Evolutionary conservation across 2,329 filamentous ascomycete species (phyloP), one percentile per base, ranked within the genome.

Genomic region (Lecanicillium sp.): DNA sequence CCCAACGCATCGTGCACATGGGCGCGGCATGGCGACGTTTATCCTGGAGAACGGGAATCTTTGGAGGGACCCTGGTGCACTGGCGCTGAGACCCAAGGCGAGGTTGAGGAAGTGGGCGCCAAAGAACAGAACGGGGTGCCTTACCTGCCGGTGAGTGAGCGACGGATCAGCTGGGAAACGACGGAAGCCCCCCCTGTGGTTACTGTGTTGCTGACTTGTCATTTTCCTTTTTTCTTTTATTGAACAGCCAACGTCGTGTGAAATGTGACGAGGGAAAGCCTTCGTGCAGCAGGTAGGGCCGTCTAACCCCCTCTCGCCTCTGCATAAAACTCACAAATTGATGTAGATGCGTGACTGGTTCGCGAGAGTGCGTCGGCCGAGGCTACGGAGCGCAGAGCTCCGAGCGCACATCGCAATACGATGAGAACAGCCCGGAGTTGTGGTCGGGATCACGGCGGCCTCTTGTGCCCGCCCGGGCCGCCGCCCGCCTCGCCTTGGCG

Each of bases 111-210:
- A 27, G 29, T 47, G 44, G 44, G 44, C 44, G 12, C 27, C 36
- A n/a, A 47, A 41, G 15, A 47, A 40, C 20, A 27, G 36, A 12
- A 47, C 29, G 10, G 29, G 27, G 20, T 47, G 35, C 19, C n/a
- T 47, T 9, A 47, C 44, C 12, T 47, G 36, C 21, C 23, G 44
- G 44, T 40, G 15, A 20, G 44, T 40, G 14, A n/a, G n/a, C n/a
- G n/a, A n/a, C n/a, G n/a, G n/a, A n/a, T n/a, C n/a, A n/a, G n/a
- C n/a, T n/a, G n/a, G n/a, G n/a, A n/a, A n/a, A n/a, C n/a, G n/a
- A n/a, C n/a, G n/a, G n/a, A n/a, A n/a, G n/a, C n/a, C n/a, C n/a
- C n/a, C n/a, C n/a, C n/a, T n/a, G n/a, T n/a, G n/a, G n/a, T n/a
- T n/a, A n/a, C n/a, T n/a, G n/a, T n/a, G n/a, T n/a, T n/a, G n/a